Percentiles rank a stretch among this genome's conserved stretches.
phyloP scores from a whole-genome alignment of 371 early-diverging fungal species.

The Mucor irregularis region DNA sequence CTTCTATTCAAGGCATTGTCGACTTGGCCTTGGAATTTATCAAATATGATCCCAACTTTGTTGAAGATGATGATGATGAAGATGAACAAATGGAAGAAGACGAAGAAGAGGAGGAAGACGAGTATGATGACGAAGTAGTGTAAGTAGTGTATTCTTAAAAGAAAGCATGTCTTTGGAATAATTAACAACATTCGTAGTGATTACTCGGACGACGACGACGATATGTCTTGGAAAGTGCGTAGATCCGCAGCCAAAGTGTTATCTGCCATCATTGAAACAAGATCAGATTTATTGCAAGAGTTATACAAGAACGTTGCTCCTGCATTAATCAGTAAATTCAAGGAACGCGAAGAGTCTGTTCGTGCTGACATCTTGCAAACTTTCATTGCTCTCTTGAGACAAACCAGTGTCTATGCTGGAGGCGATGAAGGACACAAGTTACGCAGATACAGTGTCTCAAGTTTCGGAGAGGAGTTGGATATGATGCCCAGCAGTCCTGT shows the following conservation, averaged over 20 bases:
- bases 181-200: constrained; percentile 40
- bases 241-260: constrained; percentile 83
- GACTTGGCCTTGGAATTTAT: constrained; percentile 66
- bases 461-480: constrained; percentile 49
- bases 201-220: constrained; percentile 78
- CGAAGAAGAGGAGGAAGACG: constrained; percentile 75
- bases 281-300: constrained; percentile 64
- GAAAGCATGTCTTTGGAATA: neutral
- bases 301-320: constrained; percentile 73
- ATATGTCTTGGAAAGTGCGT: constrained; percentile 92
- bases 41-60: constrained; percentile 91
- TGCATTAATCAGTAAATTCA: constrained; percentile 77
- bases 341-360: constrained; percentile 92
- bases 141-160: constrained; percentile 13
- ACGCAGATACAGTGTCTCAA: constrained; percentile 66
- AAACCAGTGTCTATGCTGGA: constrained; percentile 63
- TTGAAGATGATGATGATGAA: constrained; percentile 65
- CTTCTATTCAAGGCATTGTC: constrained; percentile 65
- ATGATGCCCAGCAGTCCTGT: constrained; percentile 1
- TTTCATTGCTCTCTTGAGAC: constrained; percentile 71
- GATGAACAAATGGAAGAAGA: constrained; percentile 34
- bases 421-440: neutral
- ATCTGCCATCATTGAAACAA: constrained; percentile 72
- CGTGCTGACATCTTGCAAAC: constrained; percentile 83
- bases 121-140: constrained; percentile 72